phyloP scores from a whole-genome alignment of 345 rosid genomes.

The Arabis hirsuta region DNA sequence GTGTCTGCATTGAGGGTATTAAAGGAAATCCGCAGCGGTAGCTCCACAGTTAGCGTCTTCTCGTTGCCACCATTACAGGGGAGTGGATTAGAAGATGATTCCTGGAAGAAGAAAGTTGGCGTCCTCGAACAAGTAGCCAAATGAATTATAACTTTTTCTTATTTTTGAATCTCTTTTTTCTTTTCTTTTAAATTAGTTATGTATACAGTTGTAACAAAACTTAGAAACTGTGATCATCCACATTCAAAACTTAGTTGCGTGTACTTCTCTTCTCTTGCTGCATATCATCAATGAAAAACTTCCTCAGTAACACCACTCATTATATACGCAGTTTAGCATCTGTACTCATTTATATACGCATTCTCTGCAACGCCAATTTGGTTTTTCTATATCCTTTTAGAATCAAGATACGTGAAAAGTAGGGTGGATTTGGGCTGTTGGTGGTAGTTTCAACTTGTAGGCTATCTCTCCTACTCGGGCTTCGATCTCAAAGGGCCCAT shows the following conservation, averaged over 20 bases:
- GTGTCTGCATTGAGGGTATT: slow-evolving; percentile 66
- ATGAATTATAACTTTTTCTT: slow-evolving; percentile 33
- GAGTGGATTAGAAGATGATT: slow-evolving; percentile 50
- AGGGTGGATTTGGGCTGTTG: too few species aligned
- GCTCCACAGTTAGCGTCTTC: slow-evolving; percentile 75
- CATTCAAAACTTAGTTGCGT: neutral
- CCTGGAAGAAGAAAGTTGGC: slow-evolving; percentile 60
- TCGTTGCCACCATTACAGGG: slow-evolving; percentile 76
- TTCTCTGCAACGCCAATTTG: too few species aligned
- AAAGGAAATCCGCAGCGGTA: slow-evolving; percentile 77
- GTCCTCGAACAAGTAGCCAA: slow-evolving; percentile 66
- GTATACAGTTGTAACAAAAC: slow-evolving; percentile 34
- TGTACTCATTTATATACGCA: too few species aligned
- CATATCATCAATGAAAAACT: neutral
- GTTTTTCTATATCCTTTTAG: too few species aligned
- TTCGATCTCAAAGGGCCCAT: too few species aligned
- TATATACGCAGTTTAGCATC: too few species aligned
- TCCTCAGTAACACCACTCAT: too few species aligned
- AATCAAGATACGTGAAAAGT: too few species aligned
- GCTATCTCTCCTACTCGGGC: too few species aligned
- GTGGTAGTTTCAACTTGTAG: too few species aligned
- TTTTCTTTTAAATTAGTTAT: slow-evolving; percentile 4
- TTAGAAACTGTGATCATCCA: slow-evolving; percentile 22
- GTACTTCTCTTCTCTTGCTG: neutral
- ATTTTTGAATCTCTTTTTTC: neutral